A percentile compares a stretch with the other conserved stretches of the same genome.
Conservation (phyloP, 2,329 filamentous ascomycete species). For the Domatiomyces globalis region DNA sequence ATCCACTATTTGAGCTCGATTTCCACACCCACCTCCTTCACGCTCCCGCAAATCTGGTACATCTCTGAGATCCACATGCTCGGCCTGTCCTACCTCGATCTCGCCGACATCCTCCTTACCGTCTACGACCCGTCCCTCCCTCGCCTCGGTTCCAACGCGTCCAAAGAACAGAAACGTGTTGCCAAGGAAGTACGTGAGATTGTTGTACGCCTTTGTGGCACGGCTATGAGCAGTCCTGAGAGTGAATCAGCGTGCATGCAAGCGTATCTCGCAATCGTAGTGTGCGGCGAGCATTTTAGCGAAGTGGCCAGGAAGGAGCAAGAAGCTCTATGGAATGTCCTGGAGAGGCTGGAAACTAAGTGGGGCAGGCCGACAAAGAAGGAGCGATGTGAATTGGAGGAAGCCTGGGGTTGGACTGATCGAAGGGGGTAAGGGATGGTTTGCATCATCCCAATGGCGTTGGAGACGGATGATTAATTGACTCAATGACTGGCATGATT, state of each 20-base stretch:
- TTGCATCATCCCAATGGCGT: too few species aligned
- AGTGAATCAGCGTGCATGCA: constrained; percentile 42
- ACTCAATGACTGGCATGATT: too few species aligned
- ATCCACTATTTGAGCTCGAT: constrained; percentile 17
- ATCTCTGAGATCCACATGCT: constrained; percentile 18
- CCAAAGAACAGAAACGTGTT: constrained; percentile 5
- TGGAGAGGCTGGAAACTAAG: constrained; percentile 35
- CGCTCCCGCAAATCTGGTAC: constrained; percentile 20
- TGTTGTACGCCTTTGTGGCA: constrained; percentile 44
- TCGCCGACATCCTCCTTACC: constrained; percentile 18
- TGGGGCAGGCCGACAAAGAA: constrained; percentile 40
- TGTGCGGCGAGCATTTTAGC: constrained; percentile 15
- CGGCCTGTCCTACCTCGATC: constrained; percentile 16
- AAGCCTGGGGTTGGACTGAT: constrained; percentile 31
- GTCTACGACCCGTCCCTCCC: constrained; percentile 20
- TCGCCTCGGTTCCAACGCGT: constrained; percentile 15
- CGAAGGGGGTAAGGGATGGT: too few species aligned
- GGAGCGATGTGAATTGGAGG: constrained; percentile 35
- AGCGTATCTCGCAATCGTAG: constrained; percentile 15
- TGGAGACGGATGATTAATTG: too few species aligned
- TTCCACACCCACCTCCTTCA: constrained; percentile 9
- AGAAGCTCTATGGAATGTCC: constrained; percentile 9
- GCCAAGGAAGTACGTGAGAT: constrained; percentile 25
- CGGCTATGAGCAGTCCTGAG: constrained; percentile 42
- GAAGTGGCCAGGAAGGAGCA: constrained; percentile 9